Conservation (phyloP, 352 stramenopile genomes). For the Pythium aristosporum region DNA sequence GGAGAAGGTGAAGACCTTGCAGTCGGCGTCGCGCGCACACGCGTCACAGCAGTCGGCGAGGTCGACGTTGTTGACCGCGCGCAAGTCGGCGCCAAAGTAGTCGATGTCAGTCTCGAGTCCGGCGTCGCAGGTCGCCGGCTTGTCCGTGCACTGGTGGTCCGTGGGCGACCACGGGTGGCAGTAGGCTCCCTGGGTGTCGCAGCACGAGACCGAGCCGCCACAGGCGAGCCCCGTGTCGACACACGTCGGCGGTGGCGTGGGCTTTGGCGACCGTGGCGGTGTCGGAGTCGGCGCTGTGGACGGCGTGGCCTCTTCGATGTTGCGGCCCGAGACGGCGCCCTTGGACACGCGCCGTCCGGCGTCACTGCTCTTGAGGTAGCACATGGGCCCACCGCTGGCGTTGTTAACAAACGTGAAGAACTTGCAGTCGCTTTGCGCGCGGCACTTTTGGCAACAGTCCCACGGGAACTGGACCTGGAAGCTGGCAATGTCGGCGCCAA, state of each 20-base stretch:
- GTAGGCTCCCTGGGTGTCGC: constrained; percentile 10
- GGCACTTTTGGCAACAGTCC: constrained; percentile 31
- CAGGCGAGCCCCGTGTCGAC: neutral
- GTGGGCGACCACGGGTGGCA: constrained; percentile 17
- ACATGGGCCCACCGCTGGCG: constrained; percentile 32
- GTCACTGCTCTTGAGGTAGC: constrained; percentile 45
- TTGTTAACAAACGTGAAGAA: constrained; percentile 28
- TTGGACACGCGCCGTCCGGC: constrained; percentile 22
- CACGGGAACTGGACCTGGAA: constrained; percentile 18
- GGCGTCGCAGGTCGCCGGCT: constrained; percentile 9
- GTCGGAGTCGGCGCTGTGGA: neutral
- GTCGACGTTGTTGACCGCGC: constrained; percentile 10
- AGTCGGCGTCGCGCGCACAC: constrained; percentile 11
- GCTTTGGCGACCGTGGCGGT: neutral
- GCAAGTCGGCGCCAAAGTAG: constrained; percentile 20
- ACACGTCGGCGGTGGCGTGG: neutral
- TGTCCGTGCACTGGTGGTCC: constrained; percentile 12
- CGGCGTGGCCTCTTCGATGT: neutral
- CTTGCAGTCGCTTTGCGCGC: constrained; percentile 25
- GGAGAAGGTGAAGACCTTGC: constrained; percentile 14
- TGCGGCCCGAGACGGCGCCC: constrained; percentile 34
- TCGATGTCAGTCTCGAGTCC: constrained; percentile 26
- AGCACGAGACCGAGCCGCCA: constrained; percentile 14
- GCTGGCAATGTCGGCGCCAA: constrained; percentile 26
- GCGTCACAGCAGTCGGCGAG: constrained; percentile 16